phyloP scores from a whole-genome alignment of 2,329 filamentous ascomycete species.

The Aureobasidium namibiae region DNA sequence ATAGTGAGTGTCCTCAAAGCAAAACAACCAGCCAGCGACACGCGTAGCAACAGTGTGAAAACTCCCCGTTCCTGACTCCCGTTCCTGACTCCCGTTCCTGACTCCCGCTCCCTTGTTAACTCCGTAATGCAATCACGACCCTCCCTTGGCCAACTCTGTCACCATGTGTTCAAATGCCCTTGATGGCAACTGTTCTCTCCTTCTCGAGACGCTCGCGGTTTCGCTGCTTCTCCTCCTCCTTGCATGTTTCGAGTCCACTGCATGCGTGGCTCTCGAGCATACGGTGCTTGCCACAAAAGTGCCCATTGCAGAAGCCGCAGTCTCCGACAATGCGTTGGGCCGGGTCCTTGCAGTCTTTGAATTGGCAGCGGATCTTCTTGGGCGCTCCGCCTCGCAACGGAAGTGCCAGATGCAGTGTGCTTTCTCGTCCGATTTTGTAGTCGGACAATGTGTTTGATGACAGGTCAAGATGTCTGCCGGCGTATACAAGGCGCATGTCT shows the following conservation, averaged over 20 bases:
- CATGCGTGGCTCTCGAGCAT: constrained; percentile 93
- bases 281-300: constrained; percentile 92
- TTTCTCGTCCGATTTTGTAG: constrained; percentile 41
- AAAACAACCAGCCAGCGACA: not conserved
- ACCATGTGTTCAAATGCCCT: constrained; percentile 56
- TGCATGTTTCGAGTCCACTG: constrained; percentile 87
- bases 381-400: constrained; percentile 53
- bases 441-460: constrained; percentile 36
- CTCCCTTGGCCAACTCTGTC: not conserved
- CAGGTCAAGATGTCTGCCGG: constrained; percentile 46
- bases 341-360: constrained; percentile 78
- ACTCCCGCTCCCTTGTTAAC: not conserved
- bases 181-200: constrained; percentile 90
- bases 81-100: too few relatives aligned
- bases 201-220: constrained; percentile 88
- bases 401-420: constrained; percentile 46
- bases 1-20: not conserved
- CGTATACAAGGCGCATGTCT: constrained; percentile 49
- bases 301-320: constrained; percentile 87
- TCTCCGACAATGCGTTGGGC: constrained; percentile 93
- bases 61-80: not conserved
- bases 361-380: constrained; percentile 76
- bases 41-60: not conserved
- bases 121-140: not conserved
- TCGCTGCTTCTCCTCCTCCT: constrained; percentile 90